Conservation (phyloP, 176 grass and related monocot species). For the Pharus latifolius region DNA sequence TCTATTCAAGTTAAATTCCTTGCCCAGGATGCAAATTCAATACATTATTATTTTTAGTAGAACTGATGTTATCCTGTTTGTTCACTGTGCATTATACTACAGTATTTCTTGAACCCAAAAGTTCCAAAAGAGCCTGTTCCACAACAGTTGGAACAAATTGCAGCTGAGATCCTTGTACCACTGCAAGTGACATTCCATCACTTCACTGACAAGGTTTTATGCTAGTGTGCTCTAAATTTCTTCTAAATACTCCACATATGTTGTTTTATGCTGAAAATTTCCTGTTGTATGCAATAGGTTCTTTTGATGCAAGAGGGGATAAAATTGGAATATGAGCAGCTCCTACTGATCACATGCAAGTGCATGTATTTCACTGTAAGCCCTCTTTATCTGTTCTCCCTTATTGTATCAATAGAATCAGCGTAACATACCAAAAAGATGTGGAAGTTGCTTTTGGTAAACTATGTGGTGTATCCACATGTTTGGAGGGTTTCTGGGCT, state of each 20-base stretch:
- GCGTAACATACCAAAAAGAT: neutral
- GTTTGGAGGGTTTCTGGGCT: too few species aligned
- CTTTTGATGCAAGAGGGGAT: slow-evolving; percentile 29
- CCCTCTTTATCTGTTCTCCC: neutral
- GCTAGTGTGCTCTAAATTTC: neutral
- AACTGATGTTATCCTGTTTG: neutral
- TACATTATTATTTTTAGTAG: neutral
- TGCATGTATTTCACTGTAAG: slow-evolving; percentile 90
- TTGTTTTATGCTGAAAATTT: slow-evolving; percentile 14
- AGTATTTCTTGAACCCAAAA: slow-evolving; percentile 95
- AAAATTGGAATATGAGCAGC: slow-evolving; percentile 51
- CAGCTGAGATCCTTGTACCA: slow-evolving; percentile 82
- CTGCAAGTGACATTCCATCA: slow-evolving; percentile 75
- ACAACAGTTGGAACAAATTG: slow-evolving; percentile 66
- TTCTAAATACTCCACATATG: neutral
- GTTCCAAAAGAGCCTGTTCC: slow-evolving; percentile 76
- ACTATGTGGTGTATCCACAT: neutral
- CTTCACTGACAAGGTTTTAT: slow-evolving; percentile 60
- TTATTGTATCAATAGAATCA: slow-evolving; percentile 6
- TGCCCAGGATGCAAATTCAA: neutral
- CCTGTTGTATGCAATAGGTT: slow-evolving; percentile 40
- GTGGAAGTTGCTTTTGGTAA: neutral
- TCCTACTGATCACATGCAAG: slow-evolving; percentile 82
- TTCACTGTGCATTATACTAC: slow-evolving; percentile 15
- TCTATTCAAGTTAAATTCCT: slow-evolving; percentile 10